A percentile compares a stretch with the other conserved stretches of the same genome.
Conservation (phyloP, 2,329 filamentous ascomycete genomes). For the Paraphaeosphaeria minitans region DNA sequence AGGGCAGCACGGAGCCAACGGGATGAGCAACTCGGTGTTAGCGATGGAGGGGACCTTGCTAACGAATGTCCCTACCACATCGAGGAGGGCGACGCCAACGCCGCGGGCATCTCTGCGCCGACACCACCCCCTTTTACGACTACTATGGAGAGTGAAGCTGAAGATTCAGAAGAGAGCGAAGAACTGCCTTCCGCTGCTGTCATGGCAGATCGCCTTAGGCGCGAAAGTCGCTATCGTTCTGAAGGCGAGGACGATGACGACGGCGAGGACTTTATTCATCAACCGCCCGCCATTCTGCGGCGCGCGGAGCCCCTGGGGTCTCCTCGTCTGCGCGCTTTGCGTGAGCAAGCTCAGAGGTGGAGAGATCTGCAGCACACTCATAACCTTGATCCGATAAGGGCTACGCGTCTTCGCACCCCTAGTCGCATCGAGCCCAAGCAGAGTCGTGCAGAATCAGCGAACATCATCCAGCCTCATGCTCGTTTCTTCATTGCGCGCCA, state of each 20-base stretch:
- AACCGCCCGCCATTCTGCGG: constrained; percentile 26
- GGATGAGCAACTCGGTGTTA: constrained; percentile 12
- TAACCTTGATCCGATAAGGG: constrained; percentile 32
- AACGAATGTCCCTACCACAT: constrained; percentile 40
- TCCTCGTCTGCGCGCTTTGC: not conserved
- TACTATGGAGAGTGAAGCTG: constrained; percentile 43
- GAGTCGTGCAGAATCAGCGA: constrained; percentile 23
- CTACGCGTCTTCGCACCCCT: constrained; percentile 35
- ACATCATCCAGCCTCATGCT: constrained; percentile 72
- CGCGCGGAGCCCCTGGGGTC: constrained; percentile 31
- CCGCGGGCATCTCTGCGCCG: constrained; percentile 40
- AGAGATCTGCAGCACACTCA: not conserved
- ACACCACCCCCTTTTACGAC: constrained; percentile 50
- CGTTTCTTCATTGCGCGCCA: constrained; percentile 82
- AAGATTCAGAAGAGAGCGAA: constrained; percentile 43
- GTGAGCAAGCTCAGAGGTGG: constrained; percentile 3
- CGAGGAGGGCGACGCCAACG: constrained; percentile 25
- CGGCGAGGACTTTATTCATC: constrained; percentile 37
- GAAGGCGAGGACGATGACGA: constrained; percentile 47
- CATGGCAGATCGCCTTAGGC: constrained; percentile 47
- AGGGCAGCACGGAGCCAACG: constrained; percentile 7
- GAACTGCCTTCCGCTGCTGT: constrained; percentile 46
- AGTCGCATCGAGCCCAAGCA: constrained; percentile 42
- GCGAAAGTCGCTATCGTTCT: constrained; percentile 45
- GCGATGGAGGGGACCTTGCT: constrained; percentile 28